Evolutionary conservation across 2,329 filamentous ascomycete species (phyloP).

Genomic region (Fusarium tricinctum): DNA sequence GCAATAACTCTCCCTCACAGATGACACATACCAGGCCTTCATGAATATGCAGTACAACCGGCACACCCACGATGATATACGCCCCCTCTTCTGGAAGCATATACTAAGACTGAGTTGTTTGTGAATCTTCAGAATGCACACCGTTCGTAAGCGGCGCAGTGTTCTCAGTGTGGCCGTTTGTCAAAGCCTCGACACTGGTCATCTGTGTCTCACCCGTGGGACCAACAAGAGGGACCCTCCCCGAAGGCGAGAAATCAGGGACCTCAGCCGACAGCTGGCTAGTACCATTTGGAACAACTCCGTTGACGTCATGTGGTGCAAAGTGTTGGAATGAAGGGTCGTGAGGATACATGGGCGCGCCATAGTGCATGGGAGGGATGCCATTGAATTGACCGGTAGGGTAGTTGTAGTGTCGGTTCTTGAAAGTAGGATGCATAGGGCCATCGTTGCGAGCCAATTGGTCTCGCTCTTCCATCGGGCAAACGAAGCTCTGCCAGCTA

Average conservation of each 20-base stretch:
- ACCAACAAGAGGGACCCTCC: constrained; percentile 35
- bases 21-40: constrained; percentile 13
- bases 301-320: constrained; percentile 57
- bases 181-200: constrained; percentile 25
- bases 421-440: constrained; percentile 59
- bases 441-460: constrained; percentile 81
- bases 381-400: constrained; percentile 52
- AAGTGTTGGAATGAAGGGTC: constrained; percentile 51
- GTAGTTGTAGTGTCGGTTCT: constrained; percentile 52
- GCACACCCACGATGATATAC: constrained; percentile 17
- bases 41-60: background rate
- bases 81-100: constrained; percentile 14
- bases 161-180: constrained; percentile 45
- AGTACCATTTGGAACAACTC: constrained; percentile 44
- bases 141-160: constrained; percentile 48
- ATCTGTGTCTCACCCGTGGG: constrained; percentile 27
- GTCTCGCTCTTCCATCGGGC: constrained; percentile 79
- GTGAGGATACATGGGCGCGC: constrained; percentile 51
- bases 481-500: constrained; percentile 84
- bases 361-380: constrained; percentile 52
- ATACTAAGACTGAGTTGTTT: constrained; percentile 35
- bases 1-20: constrained; percentile 24
- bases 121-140: constrained; percentile 44
- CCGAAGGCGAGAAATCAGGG: constrained; percentile 58
- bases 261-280: constrained; percentile 58